A percentile compares a stretch with the other conserved stretches of the same genome.
Conservation (phyloP, 192 early-diverging fungal species). For the Podila epigama region DNA sequence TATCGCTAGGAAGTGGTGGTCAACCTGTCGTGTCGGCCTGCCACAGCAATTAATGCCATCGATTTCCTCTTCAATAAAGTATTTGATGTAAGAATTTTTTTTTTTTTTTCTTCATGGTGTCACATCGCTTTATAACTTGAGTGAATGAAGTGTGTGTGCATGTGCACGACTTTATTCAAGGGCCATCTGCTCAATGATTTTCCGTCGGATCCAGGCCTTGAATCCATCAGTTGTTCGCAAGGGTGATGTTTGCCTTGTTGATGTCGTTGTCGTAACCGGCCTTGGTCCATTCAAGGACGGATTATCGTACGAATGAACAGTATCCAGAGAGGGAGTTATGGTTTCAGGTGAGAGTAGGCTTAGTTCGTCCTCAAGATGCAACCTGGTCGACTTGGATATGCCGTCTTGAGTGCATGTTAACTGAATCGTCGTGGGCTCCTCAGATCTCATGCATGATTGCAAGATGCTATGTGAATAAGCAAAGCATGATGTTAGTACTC, state of each 20-base stretch:
- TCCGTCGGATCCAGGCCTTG: conserved; percentile 24
- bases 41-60: no score
- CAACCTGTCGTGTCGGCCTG: no score
- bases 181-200: conserved; percentile 14
- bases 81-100: no score
- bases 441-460: neutral
- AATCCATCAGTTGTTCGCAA: conserved; percentile 19
- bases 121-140: no score
- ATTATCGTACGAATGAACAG: conserved; percentile 13
- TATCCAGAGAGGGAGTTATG: neutral
- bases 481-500: neutral
- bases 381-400: neutral
- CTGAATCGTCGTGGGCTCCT: neutral
- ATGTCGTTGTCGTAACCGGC: neutral
- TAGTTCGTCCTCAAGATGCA: conserved; percentile 29
- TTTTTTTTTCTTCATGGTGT: no score
- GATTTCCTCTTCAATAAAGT: no score
- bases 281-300: neutral
- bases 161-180: neutral
- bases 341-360: neutral
- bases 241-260: neutral
- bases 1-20: conserved; percentile 39
- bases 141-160: neutral
- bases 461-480: neutral
- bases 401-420: neutral